Percentiles rank a stretch among this genome's conserved stretches.
These are phyloP conservation scores for Eucalyptus curtisii DNA, from an alignment of 345 rosid species.

Conservation along the genomic window DNA sequence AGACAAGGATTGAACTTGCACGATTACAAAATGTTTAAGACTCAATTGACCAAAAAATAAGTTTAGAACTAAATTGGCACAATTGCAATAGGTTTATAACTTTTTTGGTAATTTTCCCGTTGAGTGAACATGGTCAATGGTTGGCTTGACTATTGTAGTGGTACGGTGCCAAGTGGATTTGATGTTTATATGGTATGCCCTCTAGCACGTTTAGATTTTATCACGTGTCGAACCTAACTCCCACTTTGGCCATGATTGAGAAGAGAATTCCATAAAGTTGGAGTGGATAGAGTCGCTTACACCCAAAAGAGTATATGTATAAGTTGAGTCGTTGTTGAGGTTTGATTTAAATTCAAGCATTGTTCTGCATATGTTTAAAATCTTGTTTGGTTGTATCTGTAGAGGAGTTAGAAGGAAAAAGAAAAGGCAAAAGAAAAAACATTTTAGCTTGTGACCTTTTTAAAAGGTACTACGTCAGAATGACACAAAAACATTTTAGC, in stretches of 20 bases:
- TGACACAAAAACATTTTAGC: not conserved
- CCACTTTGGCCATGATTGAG: not conserved
- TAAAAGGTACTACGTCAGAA: not conserved
- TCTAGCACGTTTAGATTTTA: not conserved
- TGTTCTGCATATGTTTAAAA: not conserved
- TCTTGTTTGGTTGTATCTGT: not conserved
- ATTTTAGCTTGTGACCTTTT: not conserved
- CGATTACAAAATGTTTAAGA: no score
- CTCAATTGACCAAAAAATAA: no score
- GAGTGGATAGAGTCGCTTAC: not conserved
- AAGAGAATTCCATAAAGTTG: not conserved
- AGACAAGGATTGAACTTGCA: accelerated
- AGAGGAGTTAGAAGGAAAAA: not conserved
- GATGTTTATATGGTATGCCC: not conserved
- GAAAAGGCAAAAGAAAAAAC: not conserved
- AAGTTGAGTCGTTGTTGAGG: not conserved
- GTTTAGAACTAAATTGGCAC: accelerated
- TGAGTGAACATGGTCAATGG: not conserved
- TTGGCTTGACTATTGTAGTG: not conserved
- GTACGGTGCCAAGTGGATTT: not conserved
- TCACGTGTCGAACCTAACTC: not conserved
- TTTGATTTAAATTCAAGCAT: not conserved
- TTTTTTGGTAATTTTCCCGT: no score
- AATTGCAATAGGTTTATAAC: accelerated
- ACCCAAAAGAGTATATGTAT: not conserved